A percentile compares a stretch with the other conserved stretches of the same genome.
phyloP scores from a whole-genome alignment of 2,329 filamentous ascomycete species.

The Colletotrichum graminicola region DNA sequence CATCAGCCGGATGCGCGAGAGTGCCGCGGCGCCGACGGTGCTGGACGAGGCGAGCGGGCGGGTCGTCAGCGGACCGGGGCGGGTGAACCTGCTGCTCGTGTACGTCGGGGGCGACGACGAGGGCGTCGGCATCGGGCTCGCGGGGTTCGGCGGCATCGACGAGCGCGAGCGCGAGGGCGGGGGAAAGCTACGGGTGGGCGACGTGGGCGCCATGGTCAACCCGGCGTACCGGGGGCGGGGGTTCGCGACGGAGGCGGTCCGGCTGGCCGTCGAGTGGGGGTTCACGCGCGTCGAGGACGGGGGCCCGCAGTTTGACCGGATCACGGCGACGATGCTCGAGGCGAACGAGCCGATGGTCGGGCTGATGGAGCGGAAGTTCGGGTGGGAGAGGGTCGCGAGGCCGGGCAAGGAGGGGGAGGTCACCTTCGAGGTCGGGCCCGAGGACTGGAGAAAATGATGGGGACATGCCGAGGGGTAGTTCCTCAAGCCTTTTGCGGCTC shows the following conservation, averaged over 20 bases:
- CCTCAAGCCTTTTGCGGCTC: too few relatives aligned
- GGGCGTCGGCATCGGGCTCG: conserved; percentile 46
- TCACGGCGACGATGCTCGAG: conserved; percentile 46
- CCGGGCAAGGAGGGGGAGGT: conserved; percentile 44
- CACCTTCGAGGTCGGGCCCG: conserved; percentile 45
- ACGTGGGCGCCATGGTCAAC: conserved; percentile 48
- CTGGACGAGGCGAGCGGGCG: conserved; percentile 32
- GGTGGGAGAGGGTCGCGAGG: conserved; percentile 42
- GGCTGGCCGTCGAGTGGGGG: conserved; percentile 47
- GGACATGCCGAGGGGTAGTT: background rate
- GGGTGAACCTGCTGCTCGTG: conserved; percentile 47
- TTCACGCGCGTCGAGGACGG: conserved; percentile 44
- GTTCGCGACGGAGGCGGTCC: conserved; percentile 46
- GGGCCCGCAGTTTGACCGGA: conserved; percentile 47
- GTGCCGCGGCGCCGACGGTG: conserved; percentile 46
- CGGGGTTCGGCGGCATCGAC: conserved; percentile 49
- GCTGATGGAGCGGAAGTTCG: conserved; percentile 45
- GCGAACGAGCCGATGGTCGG: conserved; percentile 46
- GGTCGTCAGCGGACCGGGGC: conserved; percentile 44
- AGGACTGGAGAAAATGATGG: conserved; percentile 42
- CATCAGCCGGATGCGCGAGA: conserved; percentile 45
- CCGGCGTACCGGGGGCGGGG: conserved; percentile 44
- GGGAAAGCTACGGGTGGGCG: conserved; percentile 44
- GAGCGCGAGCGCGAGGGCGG: conserved; percentile 42
- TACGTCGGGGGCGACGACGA: conserved; percentile 17